Evolutionary conservation across 805 yeast genomes (phyloP).

Genomic region (Candida dajiaensis): DNA sequence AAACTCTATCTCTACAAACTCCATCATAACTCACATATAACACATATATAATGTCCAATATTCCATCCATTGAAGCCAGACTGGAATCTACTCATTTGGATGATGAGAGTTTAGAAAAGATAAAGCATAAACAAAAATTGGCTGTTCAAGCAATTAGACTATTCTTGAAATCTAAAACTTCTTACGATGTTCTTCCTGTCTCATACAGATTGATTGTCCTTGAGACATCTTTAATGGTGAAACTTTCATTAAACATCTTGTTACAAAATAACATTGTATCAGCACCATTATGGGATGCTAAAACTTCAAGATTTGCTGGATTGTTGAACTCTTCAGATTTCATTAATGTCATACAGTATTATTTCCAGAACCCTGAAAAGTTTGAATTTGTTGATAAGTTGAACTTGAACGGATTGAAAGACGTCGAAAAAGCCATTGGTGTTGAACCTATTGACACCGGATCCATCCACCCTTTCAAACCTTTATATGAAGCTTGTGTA

Average conservation of each 20-base stretch:
- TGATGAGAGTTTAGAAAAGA: conserved; percentile 6
- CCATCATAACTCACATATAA: not conserved
- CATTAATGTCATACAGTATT: conserved; percentile 91
- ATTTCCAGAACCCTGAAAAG: conserved; percentile 82
- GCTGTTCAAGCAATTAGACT: conserved; percentile 79
- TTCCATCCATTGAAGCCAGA: conserved; percentile 22
- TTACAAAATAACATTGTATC: conserved; percentile 92
- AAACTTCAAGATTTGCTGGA: conserved; percentile 88
- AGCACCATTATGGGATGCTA: conserved; percentile 95
- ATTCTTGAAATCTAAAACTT: conserved; percentile 83
- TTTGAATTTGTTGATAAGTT: conserved; percentile 82
- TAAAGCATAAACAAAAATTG: conserved; percentile 40
- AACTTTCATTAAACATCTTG: conserved; percentile 83
- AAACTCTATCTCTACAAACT: not conserved
- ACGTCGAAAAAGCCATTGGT: conserved; percentile 82
- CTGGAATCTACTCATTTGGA: conserved; percentile 19
- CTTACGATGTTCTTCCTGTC: conserved; percentile 95
- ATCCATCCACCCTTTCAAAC: conserved; percentile 85
- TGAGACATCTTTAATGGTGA: conserved; percentile 85
- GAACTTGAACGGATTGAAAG: conserved; percentile 78
- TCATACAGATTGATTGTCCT: conserved; percentile 87
- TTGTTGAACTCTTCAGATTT: conserved; percentile 87
- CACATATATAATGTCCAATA: conserved; percentile 10
- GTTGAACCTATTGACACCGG: conserved; percentile 81
- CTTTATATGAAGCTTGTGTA: conserved; percentile 87